Evolutionary conservation across 169 alveolate genomes (phyloP).

Genomic region (Plasmodium inui): DNA sequence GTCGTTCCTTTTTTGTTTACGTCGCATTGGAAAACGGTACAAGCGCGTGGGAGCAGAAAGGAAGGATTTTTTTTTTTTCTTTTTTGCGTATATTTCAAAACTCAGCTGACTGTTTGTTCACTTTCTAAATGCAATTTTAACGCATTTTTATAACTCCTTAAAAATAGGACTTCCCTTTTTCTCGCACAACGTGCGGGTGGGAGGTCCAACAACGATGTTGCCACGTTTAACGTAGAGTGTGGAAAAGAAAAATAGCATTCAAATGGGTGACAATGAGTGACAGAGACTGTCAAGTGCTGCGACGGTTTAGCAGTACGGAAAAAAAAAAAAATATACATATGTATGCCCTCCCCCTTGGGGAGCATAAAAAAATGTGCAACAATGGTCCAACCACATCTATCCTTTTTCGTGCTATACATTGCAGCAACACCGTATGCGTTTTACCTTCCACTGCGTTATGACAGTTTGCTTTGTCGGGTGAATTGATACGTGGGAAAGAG

Average conservation of each 20-base stretch:
- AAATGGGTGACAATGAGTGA: background rate
- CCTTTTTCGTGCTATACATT: background rate
- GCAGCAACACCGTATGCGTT: background rate
- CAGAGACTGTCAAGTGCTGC: background rate
- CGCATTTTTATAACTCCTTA: background rate
- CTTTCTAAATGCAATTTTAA: background rate
- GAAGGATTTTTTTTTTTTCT: background rate
- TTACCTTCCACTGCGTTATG: background rate
- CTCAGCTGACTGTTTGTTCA: background rate
- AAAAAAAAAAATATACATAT: constrained; percentile 1
- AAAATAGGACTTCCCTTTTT: background rate
- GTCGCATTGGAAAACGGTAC: background rate
- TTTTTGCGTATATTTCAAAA: background rate
- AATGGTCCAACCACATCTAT: background rate
- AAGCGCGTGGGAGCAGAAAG: background rate
- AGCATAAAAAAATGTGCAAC: background rate
- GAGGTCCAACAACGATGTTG: background rate
- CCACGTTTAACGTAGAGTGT: background rate
- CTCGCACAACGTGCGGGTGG: background rate
- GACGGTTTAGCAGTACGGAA: background rate
- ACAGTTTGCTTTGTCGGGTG: background rate
- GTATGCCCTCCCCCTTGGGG: background rate
- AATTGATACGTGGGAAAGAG: background rate
- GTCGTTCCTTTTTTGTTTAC: background rate
- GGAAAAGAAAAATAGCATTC: background rate